Conservation (phyloP, 1,139 yeast genomes). For the Protomyces inundatus region DNA sequence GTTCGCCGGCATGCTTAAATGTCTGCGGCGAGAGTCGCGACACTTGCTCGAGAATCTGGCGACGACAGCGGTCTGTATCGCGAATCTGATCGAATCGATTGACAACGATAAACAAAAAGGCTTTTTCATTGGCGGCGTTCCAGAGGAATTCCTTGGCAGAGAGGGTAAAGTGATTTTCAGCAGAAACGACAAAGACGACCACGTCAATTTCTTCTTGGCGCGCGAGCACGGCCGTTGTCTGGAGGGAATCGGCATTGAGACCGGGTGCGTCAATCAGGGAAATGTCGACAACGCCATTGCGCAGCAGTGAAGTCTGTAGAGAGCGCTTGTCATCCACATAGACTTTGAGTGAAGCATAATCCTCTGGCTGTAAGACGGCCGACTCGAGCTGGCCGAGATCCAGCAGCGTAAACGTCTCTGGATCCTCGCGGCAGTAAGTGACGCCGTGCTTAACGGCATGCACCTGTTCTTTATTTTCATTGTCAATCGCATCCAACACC, state of each 20-base stretch:
- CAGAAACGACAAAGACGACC: conserved; percentile 91
- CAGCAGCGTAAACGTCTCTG: conserved; percentile 57
- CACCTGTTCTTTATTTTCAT: conserved; percentile 74
- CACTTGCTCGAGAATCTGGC: conserved; percentile 79
- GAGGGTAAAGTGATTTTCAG: conserved; percentile 90
- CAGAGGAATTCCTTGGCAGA: conserved; percentile 92
- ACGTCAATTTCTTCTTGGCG: conserved; percentile 96
- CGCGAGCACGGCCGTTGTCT: conserved; percentile 90
- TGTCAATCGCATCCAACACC: conserved; percentile 77
- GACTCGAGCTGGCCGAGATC: conserved; percentile 57
- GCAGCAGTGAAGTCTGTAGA: conserved; percentile 62
- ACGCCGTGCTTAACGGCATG: conserved; percentile 76
- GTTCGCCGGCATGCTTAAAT: conserved; percentile 74
- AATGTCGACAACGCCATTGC: conserved; percentile 89
- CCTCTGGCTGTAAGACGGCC: conserved; percentile 65
- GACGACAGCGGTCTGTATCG: conserved; percentile 72
- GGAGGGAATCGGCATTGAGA: conserved; percentile 83
- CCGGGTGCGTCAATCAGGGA: conserved; percentile 97
- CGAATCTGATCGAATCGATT: conserved; percentile 82
- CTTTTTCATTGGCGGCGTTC: conserved; percentile 85
- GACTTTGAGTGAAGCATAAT: conserved; percentile 65
- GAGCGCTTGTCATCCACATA: conserved; percentile 74
- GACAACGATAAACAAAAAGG: conserved; percentile 87
- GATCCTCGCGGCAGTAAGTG: conserved; percentile 57
- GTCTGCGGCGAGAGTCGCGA: conserved; percentile 84